These are phyloP conservation scores for Mortierella sp. DNA, from an alignment of 371 early-diverging fungal genomes.

Conservation along the genomic window DNA sequence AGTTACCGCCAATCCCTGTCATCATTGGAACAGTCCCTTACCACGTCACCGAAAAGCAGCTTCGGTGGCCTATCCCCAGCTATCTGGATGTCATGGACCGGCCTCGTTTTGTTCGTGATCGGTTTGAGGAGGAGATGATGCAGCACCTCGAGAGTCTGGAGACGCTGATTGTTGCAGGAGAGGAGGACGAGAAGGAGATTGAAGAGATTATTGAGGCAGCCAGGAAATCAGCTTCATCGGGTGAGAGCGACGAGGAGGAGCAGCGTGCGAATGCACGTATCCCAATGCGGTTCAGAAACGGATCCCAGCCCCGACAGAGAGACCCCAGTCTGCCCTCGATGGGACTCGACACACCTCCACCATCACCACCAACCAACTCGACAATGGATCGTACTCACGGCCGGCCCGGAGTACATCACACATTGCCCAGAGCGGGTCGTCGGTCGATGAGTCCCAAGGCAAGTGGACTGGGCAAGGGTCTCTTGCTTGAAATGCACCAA, in stretches of 20 bases:
- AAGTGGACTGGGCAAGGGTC: slow-evolving; percentile 33
- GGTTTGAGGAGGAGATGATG: slow-evolving; percentile 57
- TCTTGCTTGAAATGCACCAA: slow-evolving; percentile 55
- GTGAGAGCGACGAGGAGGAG: slow-evolving; percentile 50
- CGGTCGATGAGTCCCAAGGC: slow-evolving; percentile 57
- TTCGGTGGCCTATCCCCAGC: slow-evolving; percentile 55
- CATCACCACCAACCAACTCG: slow-evolving; percentile 43
- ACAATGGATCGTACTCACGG: slow-evolving; percentile 17
- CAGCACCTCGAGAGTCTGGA: slow-evolving; percentile 50
- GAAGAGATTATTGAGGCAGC: slow-evolving; percentile 45
- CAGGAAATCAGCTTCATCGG: slow-evolving; percentile 35
- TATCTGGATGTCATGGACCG: slow-evolving; percentile 53
- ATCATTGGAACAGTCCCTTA: slow-evolving; percentile 52
- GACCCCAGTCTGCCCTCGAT: neutral
- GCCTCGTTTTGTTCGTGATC: slow-evolving; percentile 53
- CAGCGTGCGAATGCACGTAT: slow-evolving; percentile 29
- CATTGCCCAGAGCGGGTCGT: slow-evolving; percentile 30
- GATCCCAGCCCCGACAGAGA: slow-evolving; percentile 19
- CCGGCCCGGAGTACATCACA: slow-evolving; percentile 23
- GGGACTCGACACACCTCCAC: slow-evolving; percentile 48
- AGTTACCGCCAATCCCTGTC: slow-evolving; percentile 43
- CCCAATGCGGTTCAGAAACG: slow-evolving; percentile 40
- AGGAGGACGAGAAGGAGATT: slow-evolving; percentile 42
- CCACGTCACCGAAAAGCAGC: slow-evolving; percentile 35
- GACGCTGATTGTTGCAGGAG: slow-evolving; percentile 40